These are phyloP conservation scores for Pleurotus salmoneostramineus DNA, from an alignment of 768 basidiomycete genomes.

Conservation along the genomic window DNA sequence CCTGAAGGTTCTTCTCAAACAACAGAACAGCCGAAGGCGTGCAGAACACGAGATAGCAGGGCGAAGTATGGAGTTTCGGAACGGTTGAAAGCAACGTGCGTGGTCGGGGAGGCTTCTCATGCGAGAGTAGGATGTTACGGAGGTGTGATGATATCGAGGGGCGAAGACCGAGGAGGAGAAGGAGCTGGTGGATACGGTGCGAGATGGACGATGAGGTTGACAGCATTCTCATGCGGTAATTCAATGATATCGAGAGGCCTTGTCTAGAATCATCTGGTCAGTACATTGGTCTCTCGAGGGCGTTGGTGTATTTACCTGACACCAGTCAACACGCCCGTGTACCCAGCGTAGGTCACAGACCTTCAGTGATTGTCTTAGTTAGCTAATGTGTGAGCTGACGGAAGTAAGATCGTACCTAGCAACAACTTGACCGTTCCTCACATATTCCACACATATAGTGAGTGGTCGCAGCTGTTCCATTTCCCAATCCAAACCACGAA, in stretches of 20 bases:
- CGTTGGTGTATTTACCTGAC: conserved; percentile 21
- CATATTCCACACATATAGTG: conserved; percentile 29
- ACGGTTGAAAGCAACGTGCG: conserved; percentile 15
- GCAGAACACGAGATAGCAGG: conserved; percentile 34
- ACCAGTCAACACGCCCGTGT: conserved; percentile 32
- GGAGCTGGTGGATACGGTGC: conserved; percentile 25
- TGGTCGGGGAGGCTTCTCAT: conserved; percentile 21
- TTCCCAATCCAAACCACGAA: conserved; percentile 33
- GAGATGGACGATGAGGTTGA: conserved; percentile 20
- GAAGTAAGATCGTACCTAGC: conserved; percentile 22
- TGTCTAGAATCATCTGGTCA: conserved; percentile 12
- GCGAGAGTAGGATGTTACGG: conserved; percentile 25
- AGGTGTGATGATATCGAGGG: conserved; percentile 28
- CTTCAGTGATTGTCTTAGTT: conserved; percentile 11
- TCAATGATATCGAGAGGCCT: conserved; percentile 32
- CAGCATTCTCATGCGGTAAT: conserved; percentile 24
- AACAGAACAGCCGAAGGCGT: conserved; percentile 23
- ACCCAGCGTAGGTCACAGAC: conserved; percentile 35
- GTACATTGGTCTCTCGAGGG: not conserved
- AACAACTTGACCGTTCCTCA: conserved; percentile 24
- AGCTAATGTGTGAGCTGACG: not conserved
- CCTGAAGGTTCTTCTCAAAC: conserved; percentile 29
- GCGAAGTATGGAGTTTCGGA: conserved; percentile 18
- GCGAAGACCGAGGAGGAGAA: conserved; percentile 25
- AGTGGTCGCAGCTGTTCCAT: conserved; percentile 31